These are phyloP conservation scores for Plasmodium adleri DNA, from an alignment of 169 alveolate species.

Conservation along the genomic window DNA sequence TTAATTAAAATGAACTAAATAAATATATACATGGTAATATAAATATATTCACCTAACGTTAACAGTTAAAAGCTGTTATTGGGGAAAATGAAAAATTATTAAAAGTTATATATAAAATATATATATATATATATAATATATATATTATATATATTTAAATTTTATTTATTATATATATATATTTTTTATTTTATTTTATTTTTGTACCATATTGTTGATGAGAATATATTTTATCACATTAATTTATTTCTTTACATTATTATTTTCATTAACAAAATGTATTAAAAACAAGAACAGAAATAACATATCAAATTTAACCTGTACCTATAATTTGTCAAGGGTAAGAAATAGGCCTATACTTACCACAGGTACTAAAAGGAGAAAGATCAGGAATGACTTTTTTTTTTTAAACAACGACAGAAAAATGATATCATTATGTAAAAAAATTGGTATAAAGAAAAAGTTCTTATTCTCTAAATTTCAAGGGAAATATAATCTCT, in stretches of 20 bases:
- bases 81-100: no score
- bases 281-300: slow-evolving; percentile 18
- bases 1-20: no score
- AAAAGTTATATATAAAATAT: not conserved
- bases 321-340: not conserved
- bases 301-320: not conserved
- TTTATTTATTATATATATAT: not conserved
- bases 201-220: slow-evolving; percentile 34
- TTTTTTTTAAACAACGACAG: slow-evolving; percentile 9
- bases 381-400: not conserved
- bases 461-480: not conserved
- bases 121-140: not conserved
- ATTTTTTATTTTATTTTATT: not conserved
- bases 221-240: slow-evolving; percentile 8
- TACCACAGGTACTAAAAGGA: not conserved
- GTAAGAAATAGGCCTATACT: not conserved
- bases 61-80: no score
- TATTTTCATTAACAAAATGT: slow-evolving; percentile 35
- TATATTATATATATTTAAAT: not conserved
- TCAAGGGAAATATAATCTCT: not conserved
- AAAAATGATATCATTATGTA: slow-evolving; percentile 1
- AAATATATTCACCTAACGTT: no score
- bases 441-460: not conserved
- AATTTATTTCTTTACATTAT: slow-evolving; percentile 7
- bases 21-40: no score